These are phyloP conservation scores for Neckera pumila DNA, from an alignment of 225 moss, liverwort and hornwort genomes.

Conservation along the genomic window DNA sequence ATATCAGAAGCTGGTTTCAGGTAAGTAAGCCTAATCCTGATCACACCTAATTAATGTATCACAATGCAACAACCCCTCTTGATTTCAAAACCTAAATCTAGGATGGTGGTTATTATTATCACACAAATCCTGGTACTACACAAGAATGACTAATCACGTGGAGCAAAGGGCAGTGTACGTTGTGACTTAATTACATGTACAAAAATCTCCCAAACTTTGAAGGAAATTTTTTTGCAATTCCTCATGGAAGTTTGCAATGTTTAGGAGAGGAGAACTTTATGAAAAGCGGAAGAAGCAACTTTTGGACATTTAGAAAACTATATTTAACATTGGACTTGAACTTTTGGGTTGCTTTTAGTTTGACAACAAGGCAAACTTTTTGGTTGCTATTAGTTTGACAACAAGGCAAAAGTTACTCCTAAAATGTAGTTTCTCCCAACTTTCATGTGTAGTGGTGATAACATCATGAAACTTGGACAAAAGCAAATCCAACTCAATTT, in stretches of 20 bases:
- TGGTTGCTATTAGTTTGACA: background rate
- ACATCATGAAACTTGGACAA: background rate
- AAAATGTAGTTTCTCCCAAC: background rate
- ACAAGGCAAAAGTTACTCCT: too few relatives aligned
- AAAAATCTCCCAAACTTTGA: background rate
- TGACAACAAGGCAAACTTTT: background rate
- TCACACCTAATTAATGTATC: background rate
- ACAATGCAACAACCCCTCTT: background rate
- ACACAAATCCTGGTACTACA: background rate
- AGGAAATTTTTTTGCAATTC: fast-evolving
- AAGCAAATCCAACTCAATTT: background rate
- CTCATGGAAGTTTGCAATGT: background rate
- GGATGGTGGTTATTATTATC: background rate
- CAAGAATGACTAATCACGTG: background rate
- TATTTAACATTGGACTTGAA: background rate
- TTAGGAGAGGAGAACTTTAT: too few relatives aligned
- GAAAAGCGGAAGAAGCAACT: fast-evolving
- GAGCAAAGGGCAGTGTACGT: background rate
- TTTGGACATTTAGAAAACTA: background rate
- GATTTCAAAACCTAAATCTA: background rate
- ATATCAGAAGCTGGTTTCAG: background rate
- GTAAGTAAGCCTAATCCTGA: background rate
- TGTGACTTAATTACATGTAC: background rate
- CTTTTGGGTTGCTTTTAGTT: background rate
- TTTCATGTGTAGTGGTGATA: too few relatives aligned